A percentile compares a stretch with the other conserved stretches of the same genome.
Conservation (phyloP, 768 basidiomycete genomes). For the Boletus sensibilis region DNA sequence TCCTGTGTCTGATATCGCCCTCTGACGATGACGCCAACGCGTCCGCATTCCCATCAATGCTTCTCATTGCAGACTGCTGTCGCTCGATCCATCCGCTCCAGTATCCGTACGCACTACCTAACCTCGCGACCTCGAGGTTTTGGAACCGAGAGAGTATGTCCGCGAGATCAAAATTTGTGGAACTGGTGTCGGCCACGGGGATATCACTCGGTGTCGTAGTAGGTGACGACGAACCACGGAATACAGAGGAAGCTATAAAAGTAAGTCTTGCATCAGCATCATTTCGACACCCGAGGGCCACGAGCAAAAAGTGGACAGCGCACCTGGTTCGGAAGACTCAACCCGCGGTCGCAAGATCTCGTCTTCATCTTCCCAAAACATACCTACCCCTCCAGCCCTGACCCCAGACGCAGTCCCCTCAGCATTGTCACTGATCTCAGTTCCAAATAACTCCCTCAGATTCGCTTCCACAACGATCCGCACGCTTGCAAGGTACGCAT, state of each 20-base stretch:
- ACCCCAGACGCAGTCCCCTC: neutral
- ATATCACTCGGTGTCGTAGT: neutral
- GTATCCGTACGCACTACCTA: constrained; percentile 43
- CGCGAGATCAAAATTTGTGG: constrained; percentile 6
- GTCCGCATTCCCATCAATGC: neutral
- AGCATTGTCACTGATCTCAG: neutral
- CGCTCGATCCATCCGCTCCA: constrained; percentile 33
- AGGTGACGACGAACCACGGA: neutral
- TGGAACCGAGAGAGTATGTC: constrained; percentile 31
- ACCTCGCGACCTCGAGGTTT: constrained; percentile 37
- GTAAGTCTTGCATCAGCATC: neutral
- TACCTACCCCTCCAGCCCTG: constrained; percentile 7
- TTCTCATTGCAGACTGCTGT: neutral
- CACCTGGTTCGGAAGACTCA: constrained; percentile 3
- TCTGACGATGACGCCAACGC: neutral
- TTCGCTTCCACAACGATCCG: constrained; percentile 54
- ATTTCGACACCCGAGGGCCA: neutral
- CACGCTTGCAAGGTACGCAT: constrained; percentile 49
- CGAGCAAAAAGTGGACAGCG: neutral
- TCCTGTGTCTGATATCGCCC: neutral
- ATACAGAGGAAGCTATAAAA: neutral
- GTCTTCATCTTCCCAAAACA: constrained; percentile 32
- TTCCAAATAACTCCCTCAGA: constrained; percentile 38
- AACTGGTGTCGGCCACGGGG: neutral
- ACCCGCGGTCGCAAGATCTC: constrained; percentile 7